Percentiles rank a stretch among this genome's conserved stretches.
Conservation (phyloP, 306 rosid species). For the Oemleria cerasiformis region DNA sequence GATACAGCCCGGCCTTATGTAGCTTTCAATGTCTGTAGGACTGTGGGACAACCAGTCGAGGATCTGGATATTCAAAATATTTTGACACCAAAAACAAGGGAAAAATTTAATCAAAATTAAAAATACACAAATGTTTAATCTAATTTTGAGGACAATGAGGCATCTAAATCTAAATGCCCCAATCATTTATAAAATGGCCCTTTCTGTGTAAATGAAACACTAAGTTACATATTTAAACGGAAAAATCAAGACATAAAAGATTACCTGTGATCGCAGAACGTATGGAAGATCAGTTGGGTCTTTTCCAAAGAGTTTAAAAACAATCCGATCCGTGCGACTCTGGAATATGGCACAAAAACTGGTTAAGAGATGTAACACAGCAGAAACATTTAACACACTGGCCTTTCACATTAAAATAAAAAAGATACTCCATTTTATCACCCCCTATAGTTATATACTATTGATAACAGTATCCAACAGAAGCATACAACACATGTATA, state of each 20-base stretch:
- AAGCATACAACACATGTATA: background rate
- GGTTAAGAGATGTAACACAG: constrained; percentile 12
- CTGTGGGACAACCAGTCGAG: constrained; percentile 75
- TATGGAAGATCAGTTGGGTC: constrained; percentile 78
- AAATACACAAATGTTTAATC: too few species aligned
- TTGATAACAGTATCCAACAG: background rate
- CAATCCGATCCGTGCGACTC: constrained; percentile 89
- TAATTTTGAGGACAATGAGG: too few species aligned
- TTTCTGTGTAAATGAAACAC: constrained; percentile 13
- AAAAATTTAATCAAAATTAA: too few species aligned
- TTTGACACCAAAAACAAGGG: background rate
- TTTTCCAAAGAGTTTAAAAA: constrained; percentile 91
- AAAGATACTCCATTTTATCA: background rate
- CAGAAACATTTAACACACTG: constrained; percentile 3
- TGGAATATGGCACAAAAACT: constrained; percentile 35
- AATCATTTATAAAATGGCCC: constrained; percentile 7
- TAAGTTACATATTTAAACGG: constrained; percentile 9
- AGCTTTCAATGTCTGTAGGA: constrained; percentile 88
- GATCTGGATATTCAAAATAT: constrained; percentile 39
- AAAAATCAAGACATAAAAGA: constrained; percentile 23
- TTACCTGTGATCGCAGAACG: constrained; percentile 73
- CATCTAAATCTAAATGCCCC: too few species aligned
- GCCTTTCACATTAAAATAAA: background rate
- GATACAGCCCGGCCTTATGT: constrained; percentile 88
- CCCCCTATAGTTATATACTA: background rate